A percentile compares a stretch with the other conserved stretches of the same genome.
Evolutionary conservation across 768 basidiomycete species (phyloP).

Genomic region (Glaciozyma antarctica): DNA sequence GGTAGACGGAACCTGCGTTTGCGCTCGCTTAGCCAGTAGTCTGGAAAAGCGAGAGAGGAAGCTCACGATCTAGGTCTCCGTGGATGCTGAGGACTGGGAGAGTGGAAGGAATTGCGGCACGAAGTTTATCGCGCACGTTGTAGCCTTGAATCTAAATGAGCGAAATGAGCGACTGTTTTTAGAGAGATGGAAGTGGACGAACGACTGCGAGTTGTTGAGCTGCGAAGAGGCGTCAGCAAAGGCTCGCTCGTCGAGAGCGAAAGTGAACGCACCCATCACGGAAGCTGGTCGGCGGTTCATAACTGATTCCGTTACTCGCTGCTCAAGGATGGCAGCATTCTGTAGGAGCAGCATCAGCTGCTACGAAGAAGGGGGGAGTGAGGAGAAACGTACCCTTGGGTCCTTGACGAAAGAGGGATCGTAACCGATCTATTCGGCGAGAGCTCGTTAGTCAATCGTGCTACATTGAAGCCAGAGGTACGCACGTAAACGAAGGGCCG

Average conservation of each 20-base stretch:
- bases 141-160: conserved; percentile 21
- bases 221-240: neutral
- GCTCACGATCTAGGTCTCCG: conserved; percentile 22
- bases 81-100: conserved; percentile 23
- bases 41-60: neutral
- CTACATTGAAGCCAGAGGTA: too few species aligned
- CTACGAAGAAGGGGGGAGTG: too few species aligned
- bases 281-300: too few species aligned
- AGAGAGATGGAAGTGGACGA: neutral
- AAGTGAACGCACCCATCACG: neutral
- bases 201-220: conserved; percentile 21
- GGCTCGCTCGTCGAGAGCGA: neutral
- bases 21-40: neutral
- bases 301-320: too few species aligned
- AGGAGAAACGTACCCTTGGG: conserved; percentile 1
- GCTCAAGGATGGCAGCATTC: too few species aligned
- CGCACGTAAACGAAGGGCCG: conserved; percentile 20
- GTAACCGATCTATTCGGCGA: conserved; percentile 12
- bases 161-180: accelerated
- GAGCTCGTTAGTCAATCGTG: neutral
- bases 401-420: conserved; percentile 11
- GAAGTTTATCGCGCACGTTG: conserved; percentile 19
- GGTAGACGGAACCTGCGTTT: conserved; percentile 19
- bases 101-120: neutral
- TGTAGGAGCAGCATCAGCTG: too few species aligned